Evolutionary conservation across 2,329 filamentous ascomycete species (phyloP), one percentile per base, ranked within the genome.

Genomic region (Epichloe scottii): DNA sequence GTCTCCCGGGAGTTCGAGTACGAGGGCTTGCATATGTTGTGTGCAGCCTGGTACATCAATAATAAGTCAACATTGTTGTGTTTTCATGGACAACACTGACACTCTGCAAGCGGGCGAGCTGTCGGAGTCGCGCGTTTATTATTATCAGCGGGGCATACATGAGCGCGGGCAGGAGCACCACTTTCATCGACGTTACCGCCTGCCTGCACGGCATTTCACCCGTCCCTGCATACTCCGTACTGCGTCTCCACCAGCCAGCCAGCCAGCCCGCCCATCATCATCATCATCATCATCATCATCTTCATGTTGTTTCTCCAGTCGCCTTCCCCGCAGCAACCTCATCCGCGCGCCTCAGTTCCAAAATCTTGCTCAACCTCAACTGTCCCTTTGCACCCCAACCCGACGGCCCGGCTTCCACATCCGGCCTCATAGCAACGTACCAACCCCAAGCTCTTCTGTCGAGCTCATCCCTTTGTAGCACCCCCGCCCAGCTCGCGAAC

Each of bases 381-480:
- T 72, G 69, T 1, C 85, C 87, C 65, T 91, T 93, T 12, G 84
- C 85, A 30, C 89, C 89, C 89, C 89, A 95, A 2, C 89, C 89
- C 19, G 81, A 78, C 46, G 79, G 78, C 0, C 89, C 89, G 51
- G 74, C 68, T 53, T 86, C 81, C 2, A 95, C 85, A 19, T 87
- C 82, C 1, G 89, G 89, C 55, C 89, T 73, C 19, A 90, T 80
- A 21, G 78, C 75, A 2, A 85, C 72, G 66, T 95, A 95, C 89
- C 89, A 95, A 11, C 71, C 71, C 87, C 88, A 94, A 17, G 87
- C 86, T 53, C 82, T 77, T 54, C 76, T 75, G 62, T 95, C 87
- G 49, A 95, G 70, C 59, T 95, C 87, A 15, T 77, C 72, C 4
- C 69, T 68, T 26, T 67, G 73, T 35, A 94, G 63, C 33, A 79